A percentile compares a stretch with the other conserved stretches of the same genome.
Conservation (phyloP, 768 basidiomycete genomes). For the Termitomyces sp. region DNA sequence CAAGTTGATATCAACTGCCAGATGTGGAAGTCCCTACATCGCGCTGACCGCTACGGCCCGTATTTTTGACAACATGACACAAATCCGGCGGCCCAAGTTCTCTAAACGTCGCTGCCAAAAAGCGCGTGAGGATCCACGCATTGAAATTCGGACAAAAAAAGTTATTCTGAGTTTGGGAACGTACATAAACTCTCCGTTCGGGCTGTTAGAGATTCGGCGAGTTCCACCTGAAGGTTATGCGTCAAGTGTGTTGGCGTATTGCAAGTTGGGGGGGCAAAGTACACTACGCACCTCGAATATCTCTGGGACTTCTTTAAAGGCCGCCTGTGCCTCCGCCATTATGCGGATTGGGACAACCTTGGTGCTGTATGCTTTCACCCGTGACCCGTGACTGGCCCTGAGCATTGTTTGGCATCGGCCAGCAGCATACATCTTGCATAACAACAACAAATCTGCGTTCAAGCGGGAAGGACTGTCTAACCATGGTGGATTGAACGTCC, state of each 20-base stretch:
- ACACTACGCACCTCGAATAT: slow-evolving; percentile 75
- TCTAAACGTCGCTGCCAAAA: slow-evolving; percentile 75
- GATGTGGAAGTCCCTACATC: slow-evolving; percentile 63
- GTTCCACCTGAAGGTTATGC: slow-evolving; percentile 58
- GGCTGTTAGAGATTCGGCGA: slow-evolving; percentile 84
- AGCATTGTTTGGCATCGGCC: slow-evolving; percentile 1
- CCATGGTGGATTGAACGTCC: too few species aligned
- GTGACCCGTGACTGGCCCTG: neutral
- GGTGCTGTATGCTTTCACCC: neutral
- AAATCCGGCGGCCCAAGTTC: slow-evolving; percentile 98
- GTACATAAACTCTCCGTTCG: slow-evolving; percentile 88
- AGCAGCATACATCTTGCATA: neutral
- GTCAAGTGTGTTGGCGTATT: too few species aligned
- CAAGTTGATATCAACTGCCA: neutral
- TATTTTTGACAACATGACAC: slow-evolving; percentile 92
- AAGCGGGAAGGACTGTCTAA: too few species aligned
- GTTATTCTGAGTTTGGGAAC: slow-evolving; percentile 22
- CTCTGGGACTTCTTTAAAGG: slow-evolving; percentile 93
- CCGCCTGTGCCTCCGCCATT: slow-evolving; percentile 57
- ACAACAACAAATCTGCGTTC: neutral
- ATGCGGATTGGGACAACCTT: slow-evolving; percentile 1
- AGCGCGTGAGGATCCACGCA: slow-evolving; percentile 16
- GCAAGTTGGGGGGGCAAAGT: too few species aligned
- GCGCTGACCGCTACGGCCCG: slow-evolving; percentile 74
- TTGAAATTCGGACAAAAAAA: too few species aligned